These are phyloP conservation scores for Pythium aquatile DNA, from an alignment of 352 stramenopile genomes.

Conservation along the genomic window DNA sequence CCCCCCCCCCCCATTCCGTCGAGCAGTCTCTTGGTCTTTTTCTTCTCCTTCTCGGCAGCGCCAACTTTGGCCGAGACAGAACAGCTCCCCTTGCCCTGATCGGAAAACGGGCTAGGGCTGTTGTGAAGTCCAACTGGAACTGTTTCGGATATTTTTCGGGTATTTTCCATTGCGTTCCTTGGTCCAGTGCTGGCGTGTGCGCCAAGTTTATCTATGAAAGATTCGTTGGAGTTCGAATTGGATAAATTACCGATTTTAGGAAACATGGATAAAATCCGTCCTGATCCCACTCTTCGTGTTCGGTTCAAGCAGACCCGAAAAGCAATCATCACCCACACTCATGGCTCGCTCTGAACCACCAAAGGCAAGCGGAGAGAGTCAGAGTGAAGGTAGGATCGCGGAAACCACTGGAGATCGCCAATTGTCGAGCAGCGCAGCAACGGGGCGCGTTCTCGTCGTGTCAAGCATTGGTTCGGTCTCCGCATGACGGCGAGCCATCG, in stretches of 20 bases:
- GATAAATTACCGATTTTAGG: constrained; percentile 4
- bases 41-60: background rate
- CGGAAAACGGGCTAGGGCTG: constrained; percentile 14
- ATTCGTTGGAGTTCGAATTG: background rate
- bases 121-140: constrained; percentile 13
- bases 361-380: constrained; percentile 15
- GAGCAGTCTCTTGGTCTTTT: constrained; percentile 4
- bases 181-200: background rate
- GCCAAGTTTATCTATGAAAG: constrained; percentile 5
- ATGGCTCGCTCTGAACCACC: constrained; percentile 29
- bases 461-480: background rate
- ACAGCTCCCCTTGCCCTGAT: constrained; percentile 17
- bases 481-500: constrained; percentile 8
- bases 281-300: constrained; percentile 30
- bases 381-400: constrained; percentile 28
- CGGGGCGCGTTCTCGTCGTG: background rate
- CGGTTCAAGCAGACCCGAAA: constrained; percentile 24
- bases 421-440: constrained; percentile 10
- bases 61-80: constrained; percentile 12
- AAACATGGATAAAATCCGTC: constrained; percentile 16
- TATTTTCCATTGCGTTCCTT: constrained; percentile 12
- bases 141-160: constrained; percentile 22
- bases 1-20: background rate
- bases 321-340: constrained; percentile 28
- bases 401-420: constrained; percentile 7